Evolutionary conservation across 2,329 filamentous ascomycete species (phyloP), one percentile per base, ranked within the genome.

Genomic region (Scedosporium boydii): DNA sequence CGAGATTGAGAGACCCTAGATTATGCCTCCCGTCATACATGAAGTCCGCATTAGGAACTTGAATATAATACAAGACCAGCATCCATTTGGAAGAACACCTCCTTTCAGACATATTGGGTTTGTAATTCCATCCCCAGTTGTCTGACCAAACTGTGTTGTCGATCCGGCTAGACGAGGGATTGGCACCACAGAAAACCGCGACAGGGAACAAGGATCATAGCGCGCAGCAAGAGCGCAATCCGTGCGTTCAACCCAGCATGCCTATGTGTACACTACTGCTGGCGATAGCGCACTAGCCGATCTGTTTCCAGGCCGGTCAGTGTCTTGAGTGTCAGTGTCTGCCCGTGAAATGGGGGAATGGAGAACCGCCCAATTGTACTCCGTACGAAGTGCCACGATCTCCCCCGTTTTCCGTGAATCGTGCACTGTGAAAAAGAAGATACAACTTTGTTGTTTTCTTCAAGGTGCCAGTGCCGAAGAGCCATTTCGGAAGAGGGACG

Each of bases 131-230:
- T 55, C n/a, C 23, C 10, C 51, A 23, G 18, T 55, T 55, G 18
- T 55, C 51, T 23, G 23, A 21, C 51, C 21, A 18, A 23, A 23
- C 51, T 14, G 18, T 6, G 18, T 23, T 23, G 51, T 55, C 51
- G 51, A 55, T 55, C 51, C 51, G 51, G 51, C 51, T 55, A 55
- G 51, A 55, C 51, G 51, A 55, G 51, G 51, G 51, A 55, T 26
- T 48, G 16, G 44, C 9, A 10, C 6, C 21, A 12, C 44, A 3
- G 5, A 55, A 18, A 14, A 14, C 4, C 7, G 18, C 16, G 51
- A 16, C 51, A 55, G n/a, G 51, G 51, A n/a, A 23, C 51, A 55
- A 27, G 51, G 51, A 26, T 55, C 27, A 23, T 21, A 55, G 14
- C 51, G 7, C 51, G 6, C 51, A 55, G 21, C 51, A 55, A 21